Base-by-base conservation (phyloP, 116 monocot genomes). In the Trichopus zeylanicus region DNA sequence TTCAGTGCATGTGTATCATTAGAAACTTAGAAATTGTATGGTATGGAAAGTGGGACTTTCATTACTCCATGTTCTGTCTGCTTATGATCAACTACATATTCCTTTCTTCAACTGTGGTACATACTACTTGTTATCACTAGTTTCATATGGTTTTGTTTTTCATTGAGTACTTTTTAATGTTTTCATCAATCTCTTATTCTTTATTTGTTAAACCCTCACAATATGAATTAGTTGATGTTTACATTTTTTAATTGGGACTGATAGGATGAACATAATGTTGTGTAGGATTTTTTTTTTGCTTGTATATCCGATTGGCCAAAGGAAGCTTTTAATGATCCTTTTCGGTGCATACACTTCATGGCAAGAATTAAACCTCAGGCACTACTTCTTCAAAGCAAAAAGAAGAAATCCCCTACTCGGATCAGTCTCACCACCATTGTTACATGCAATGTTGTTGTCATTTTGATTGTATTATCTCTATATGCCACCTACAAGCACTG, bases 291-390 rank as follows among this genome's bases (percentile, higher is more conserved):
- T 42, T 13, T n/a, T 51, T 21, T 24, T 24, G 15, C 21, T 10
- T 22, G 33, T 46, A 6, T 15, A 27, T 13, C 58, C 33, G 19
- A 2, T 37, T 9, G 3, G 16, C 46, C 42, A 57, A 29, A 48
- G 9, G 24, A 3, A 31, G 13, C 31, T 58, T 58, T 51, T n/a
- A 31, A 11, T 7, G 57, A 58, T 51, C 23, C 11, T 55, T 64
- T 42, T n/a, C n/a, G 11, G 8, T 7, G 27, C 46, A 53, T 46
- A n/a, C 46, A 65, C 60, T 48, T 39, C 5, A 94, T 94, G 94
- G 94, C 73, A 31, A 83, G 76, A 71, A 89, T 94, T 29, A 94
- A 94, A 56, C 94, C 94, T 22, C 80, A 86, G 69, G 80, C 81
- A 12, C 67, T 94, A 63, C 59, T 94, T 27, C 31, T 76, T 22